Evolutionary conservation across 1,284 basidiomycete genomes (phyloP), one percentile per base, ranked within the genome.

Genomic region (Heterobasidion parviporum): DNA sequence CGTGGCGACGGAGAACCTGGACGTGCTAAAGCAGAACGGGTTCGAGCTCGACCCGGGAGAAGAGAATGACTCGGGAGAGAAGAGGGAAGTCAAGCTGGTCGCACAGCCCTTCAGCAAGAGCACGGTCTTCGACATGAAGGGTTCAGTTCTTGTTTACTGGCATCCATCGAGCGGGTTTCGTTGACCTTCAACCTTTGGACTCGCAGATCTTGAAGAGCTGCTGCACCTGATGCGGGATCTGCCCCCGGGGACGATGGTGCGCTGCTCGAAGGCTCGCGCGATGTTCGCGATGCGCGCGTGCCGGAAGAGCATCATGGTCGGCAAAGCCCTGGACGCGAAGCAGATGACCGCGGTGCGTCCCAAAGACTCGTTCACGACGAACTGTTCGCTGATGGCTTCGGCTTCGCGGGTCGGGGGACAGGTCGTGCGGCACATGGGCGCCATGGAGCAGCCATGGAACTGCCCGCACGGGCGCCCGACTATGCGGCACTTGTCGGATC

Each of bases 261-360:
- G 94, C 44, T 96, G 92, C 67, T 88, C 88, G 8, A 99, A 98
- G 68, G 93, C 91, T n/a, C 80, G 94, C 15, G 79, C 85, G 8
- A 98, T 99, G 94, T 98, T 99, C 67, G 97, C 97, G 0, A 92
- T 87, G 78, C 82, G 96, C 46, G 97, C 97, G 0, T 99, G 97
- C 70, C 72, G 97, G 58, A 94, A 90, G 72, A 98, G 94, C 69
- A 86, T 98, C 56, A 99, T 99, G 96, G 82, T 99, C 48, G 96
- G 96, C 6, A 92, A 83, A 70, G 79, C 93, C 12, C 74, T 98
- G 56, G 91, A 79, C 15, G 75, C 72, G 59, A 71, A 74, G 10
- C 90, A 91, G 67, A 98, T 98, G 97, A 78, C 76, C 10, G 71
- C 79, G 59, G 92, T 94, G 18, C 10, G 54, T 61, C 12, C 44